Percentiles rank a stretch among this genome's conserved stretches.
phyloP scores from a whole-genome alignment of 2,329 filamentous ascomycete species.

The Penicillium sp. region DNA sequence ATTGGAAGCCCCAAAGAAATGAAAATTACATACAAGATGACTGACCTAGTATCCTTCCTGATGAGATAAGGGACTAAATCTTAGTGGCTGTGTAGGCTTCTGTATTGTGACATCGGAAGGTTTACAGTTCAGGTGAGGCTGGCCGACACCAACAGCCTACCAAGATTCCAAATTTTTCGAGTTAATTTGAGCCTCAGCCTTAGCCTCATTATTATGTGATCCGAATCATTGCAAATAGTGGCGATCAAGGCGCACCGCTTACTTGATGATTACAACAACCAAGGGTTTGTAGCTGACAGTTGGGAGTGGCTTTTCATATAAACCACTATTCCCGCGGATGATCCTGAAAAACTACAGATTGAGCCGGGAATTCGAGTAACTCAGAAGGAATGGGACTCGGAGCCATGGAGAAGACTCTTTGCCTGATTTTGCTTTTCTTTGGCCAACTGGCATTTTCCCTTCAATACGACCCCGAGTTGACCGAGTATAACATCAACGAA shows the following conservation, averaged over 20 bases:
- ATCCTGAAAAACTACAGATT: neutral
- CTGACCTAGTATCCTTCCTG: neutral
- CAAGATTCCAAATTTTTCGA: neutral
- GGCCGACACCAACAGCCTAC: neutral
- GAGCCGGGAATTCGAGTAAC: neutral
- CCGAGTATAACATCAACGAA: conserved; percentile 59
- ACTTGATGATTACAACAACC: neutral
- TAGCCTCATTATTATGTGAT: neutral
- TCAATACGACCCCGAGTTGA: conserved; percentile 48
- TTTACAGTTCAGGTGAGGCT: neutral
- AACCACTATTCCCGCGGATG: neutral
- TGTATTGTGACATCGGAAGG: neutral
- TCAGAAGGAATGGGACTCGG: neutral
- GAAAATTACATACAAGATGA: neutral
- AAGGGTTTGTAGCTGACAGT: neutral
- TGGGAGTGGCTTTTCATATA: neutral
- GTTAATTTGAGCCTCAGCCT: neutral
- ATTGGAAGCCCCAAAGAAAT: neutral
- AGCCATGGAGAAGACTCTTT: neutral
- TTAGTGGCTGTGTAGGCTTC: neutral
- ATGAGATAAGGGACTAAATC: neutral
- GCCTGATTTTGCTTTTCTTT: neutral
- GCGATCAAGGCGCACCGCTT: neutral
- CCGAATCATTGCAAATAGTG: neutral
- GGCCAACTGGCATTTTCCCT: conserved; percentile 3